These are phyloP conservation scores for Barnettozyma sp. DNA, from an alignment of 805 yeast genomes.

Conservation along the genomic window DNA sequence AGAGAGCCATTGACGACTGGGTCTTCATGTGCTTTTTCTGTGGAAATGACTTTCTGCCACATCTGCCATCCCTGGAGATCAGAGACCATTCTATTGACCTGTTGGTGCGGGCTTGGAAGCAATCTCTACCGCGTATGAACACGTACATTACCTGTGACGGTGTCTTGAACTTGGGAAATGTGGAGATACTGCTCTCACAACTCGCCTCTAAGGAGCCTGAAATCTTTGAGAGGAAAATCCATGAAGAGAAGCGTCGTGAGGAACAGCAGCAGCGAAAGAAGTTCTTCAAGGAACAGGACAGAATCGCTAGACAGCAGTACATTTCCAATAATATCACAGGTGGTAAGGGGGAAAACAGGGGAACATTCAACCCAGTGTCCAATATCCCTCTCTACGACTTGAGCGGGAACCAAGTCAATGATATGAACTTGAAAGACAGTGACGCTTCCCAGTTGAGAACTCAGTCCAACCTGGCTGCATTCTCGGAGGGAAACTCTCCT, in stretches of 20 bases:
- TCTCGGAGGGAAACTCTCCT: too few relatives aligned
- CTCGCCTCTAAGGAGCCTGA: conserved; percentile 71
- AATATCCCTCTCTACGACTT: conserved; percentile 75
- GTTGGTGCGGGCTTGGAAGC: conserved; percentile 79
- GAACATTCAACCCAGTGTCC: conserved; percentile 60
- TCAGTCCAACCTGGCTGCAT: conserved; percentile 59
- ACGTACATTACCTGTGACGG: conserved; percentile 92
- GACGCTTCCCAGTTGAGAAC: conserved; percentile 63
- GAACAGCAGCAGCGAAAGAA: conserved; percentile 58
- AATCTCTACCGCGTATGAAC: conserved; percentile 53
- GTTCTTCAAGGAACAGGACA: conserved; percentile 39
- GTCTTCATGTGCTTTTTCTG: conserved; percentile 97
- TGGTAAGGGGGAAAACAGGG: conserved; percentile 56
- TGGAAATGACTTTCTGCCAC: conserved; percentile 98
- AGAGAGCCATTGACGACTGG: conserved; percentile 98
- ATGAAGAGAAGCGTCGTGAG: conserved; percentile 61
- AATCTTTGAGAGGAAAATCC: conserved; percentile 65
- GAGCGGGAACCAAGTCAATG: conserved; percentile 67
- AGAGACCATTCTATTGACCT: conserved; percentile 90
- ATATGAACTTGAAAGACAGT: conserved; percentile 55
- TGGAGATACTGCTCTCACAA: conserved; percentile 58
- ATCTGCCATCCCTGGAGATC: conserved; percentile 88
- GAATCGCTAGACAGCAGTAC: conserved; percentile 36
- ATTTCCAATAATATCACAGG: conserved; percentile 47
- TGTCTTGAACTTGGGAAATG: conserved; percentile 62